These are phyloP conservation scores for Phaseolus lunatus DNA, from an alignment of 306 rosid genomes.

Conservation along the genomic window DNA sequence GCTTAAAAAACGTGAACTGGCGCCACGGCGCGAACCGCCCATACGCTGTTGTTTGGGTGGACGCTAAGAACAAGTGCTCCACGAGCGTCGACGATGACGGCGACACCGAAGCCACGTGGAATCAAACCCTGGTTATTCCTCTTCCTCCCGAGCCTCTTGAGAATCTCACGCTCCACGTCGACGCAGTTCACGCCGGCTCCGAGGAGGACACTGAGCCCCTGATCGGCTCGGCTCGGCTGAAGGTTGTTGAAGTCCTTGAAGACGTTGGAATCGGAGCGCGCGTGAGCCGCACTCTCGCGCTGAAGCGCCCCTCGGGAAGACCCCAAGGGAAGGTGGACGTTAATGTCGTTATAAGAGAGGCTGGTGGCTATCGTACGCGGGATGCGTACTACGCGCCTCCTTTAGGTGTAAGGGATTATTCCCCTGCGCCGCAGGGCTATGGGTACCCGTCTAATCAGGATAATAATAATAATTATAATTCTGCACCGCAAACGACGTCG, in stretches of 20 bases:
- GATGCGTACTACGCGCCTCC: conserved; percentile 59
- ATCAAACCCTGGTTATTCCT: conserved; percentile 65
- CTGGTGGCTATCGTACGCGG: conserved; percentile 53
- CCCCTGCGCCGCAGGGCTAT: conserved; percentile 27
- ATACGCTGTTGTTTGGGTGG: conserved; percentile 89
- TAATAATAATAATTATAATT: background rate
- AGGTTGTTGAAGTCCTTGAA: conserved; percentile 57
- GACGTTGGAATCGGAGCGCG: conserved; percentile 58
- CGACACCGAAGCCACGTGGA: conserved; percentile 77
- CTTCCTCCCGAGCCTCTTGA: conserved; percentile 57
- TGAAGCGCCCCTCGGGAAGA: conserved; percentile 84
- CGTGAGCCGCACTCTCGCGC: conserved; percentile 46
- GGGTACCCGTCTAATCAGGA: too few relatives aligned
- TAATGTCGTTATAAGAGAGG: conserved; percentile 49
- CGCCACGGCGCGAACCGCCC: conserved; percentile 71
- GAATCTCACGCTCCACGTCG: conserved; percentile 62
- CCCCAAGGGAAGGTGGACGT: conserved; percentile 81
- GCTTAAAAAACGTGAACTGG: conserved; percentile 91
- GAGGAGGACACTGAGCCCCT: conserved; percentile 73
- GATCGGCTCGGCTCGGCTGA: conserved; percentile 74
- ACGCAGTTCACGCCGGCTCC: conserved; percentile 75
- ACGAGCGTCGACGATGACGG: conserved; percentile 61
- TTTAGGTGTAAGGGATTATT: conserved; percentile 63
- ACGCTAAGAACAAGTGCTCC: conserved; percentile 59
- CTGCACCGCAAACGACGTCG: background rate